Evolutionary conservation across 1,284 basidiomycete genomes (phyloP).

Genomic region (Boletus mariae): DNA sequence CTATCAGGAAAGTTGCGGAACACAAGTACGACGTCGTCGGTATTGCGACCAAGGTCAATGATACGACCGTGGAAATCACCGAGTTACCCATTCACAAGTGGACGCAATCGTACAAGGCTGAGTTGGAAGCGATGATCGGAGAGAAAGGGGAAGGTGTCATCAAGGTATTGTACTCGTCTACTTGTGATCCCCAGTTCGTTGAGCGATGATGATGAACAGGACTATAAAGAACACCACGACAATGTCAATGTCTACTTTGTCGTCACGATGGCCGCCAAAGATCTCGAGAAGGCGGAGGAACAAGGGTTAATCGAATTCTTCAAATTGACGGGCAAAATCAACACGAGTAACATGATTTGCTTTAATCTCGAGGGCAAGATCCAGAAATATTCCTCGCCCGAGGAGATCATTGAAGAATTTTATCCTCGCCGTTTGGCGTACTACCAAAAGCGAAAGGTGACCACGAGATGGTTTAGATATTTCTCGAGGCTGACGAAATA

Average conservation of each 20-base stretch:
- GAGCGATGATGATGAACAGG: conserved; percentile 44
- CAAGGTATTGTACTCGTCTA: conserved; percentile 44
- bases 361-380: conserved; percentile 98
- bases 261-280: conserved; percentile 77
- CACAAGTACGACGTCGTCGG: conserved; percentile 90
- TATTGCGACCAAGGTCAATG: conserved; percentile 73
- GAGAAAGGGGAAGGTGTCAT: conserved; percentile 69
- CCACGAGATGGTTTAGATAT: neutral
- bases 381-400: conserved; percentile 87
- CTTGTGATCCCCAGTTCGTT: neutral
- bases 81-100: conserved; percentile 95
- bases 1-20: conserved; percentile 76
- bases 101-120: conserved; percentile 92
- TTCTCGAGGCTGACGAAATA: neutral
- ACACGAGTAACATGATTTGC: conserved; percentile 96
- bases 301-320: conserved; percentile 92
- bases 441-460: conserved; percentile 93
- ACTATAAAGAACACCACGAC: conserved; percentile 95
- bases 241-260: conserved; percentile 91
- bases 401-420: conserved; percentile 93
- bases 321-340: conserved; percentile 82
- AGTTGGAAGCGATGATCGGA: conserved; percentile 77
- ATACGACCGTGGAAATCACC: conserved; percentile 90
- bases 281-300: conserved; percentile 82
- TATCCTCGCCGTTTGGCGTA: conserved; percentile 86